Percentiles rank a stretch among this genome's conserved stretches.
Conservation (phyloP, 176 grass and related monocot species). For the Rhipidocladum racemiflorum region DNA sequence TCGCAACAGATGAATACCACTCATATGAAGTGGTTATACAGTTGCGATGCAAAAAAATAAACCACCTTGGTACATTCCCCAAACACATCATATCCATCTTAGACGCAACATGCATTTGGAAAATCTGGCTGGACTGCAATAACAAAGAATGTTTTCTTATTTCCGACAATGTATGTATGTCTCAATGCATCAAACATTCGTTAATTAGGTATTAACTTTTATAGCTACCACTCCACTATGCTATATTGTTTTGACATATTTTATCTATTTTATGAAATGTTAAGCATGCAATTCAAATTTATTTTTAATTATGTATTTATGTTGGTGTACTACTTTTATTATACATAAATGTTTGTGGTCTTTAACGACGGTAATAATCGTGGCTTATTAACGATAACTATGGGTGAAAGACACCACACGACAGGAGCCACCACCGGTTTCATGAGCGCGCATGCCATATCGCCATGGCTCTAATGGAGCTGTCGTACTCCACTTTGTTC, state of each 20-base stretch:
- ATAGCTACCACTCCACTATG: too few species aligned
- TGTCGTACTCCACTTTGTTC: slow-evolving; percentile 6
- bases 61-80: not conserved
- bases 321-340: too few species aligned
- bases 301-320: too few species aligned
- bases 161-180: slow-evolving; percentile 6
- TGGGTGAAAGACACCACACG: not conserved
- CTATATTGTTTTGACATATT: too few species aligned
- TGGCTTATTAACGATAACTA: too few species aligned
- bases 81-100: not conserved
- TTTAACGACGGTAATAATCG: too few species aligned
- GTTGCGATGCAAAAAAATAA: not conserved
- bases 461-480: not conserved
- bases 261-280: too few species aligned
- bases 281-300: too few species aligned
- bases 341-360: too few species aligned
- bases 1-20: not conserved
- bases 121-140: not conserved
- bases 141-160: not conserved
- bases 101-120: not conserved
- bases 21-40: not conserved
- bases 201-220: too few species aligned
- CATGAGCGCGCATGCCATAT: slow-evolving; percentile 12
- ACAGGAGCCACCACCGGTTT: not conserved
- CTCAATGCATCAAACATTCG: too few species aligned